Base-by-base conservation (phyloP, 176 grass and related monocot genomes). In the Oryza longistaminata region DNA sequence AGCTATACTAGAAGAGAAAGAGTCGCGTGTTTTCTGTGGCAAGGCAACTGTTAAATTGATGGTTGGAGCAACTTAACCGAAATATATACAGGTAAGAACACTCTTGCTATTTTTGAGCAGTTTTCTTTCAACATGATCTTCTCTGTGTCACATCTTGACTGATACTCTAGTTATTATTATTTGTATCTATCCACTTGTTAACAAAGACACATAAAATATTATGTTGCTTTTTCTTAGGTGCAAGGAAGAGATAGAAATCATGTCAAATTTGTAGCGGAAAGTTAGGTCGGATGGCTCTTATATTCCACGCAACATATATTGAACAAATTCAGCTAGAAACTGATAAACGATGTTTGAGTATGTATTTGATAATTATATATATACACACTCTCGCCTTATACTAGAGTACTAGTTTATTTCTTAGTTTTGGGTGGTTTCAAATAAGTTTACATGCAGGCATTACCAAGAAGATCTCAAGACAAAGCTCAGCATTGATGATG, bases 301-400 rank as follows among this genome's bases (percentile, higher is more conserved):
- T 83, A 92, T 94, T 80, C 89, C 96, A 2, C 96, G 91, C 68
- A n/a, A 99, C 96, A 35, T 99, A 99, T 81, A 99, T 99, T 79
- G 96, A 92, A 76, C 96, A 99, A 83, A 99, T 99, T 90, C 96
- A 99, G 66, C 75, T 99, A 99, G 85, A 99, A 99, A 82, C 90
- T 96, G 70, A 83, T 99, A 71, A 96, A 99, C 34, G 96, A 99
- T 78, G 96, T 99, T 62, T 94, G 96, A 89, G 96, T 99, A 94
- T 88, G 79, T 29, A 71, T 64, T 79, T 49, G 9, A 33, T 85
- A 33, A 33, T 70, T 55, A 37, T 53, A 77, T 1, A 25, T 10
- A 13, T 2, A 15, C 13, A 48, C 55, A 45, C 71, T 45, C 64
- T 44, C 15, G 3, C 27, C 25, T 62, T 62, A 62, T 24, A 62